A percentile compares a stretch with the other conserved stretches of the same genome.
phyloP scores from a whole-genome alignment of 352 stramenopile species.

The Globisporangium nagaii region DNA sequence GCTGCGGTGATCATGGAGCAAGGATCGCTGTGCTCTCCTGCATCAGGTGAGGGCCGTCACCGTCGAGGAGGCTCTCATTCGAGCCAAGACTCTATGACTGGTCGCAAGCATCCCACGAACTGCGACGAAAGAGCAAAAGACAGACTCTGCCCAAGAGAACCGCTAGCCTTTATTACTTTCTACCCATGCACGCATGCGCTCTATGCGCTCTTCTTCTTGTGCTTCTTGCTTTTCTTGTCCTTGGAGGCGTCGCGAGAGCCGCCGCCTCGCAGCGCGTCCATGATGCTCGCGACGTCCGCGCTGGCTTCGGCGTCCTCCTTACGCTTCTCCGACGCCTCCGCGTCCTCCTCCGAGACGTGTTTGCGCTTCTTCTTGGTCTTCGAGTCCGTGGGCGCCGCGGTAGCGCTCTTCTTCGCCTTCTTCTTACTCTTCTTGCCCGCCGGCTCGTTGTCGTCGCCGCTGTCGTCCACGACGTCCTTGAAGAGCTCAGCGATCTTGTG shows the following conservation, averaged over 20 bases:
- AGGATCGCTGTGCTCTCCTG: too few relatives aligned
- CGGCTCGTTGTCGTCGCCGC: constrained; percentile 17
- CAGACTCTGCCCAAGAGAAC: too few relatives aligned
- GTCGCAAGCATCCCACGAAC: too few relatives aligned
- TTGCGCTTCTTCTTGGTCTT: constrained; percentile 42
- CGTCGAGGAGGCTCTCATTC: too few relatives aligned
- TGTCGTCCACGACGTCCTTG: constrained; percentile 54
- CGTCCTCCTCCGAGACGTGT: constrained; percentile 17
- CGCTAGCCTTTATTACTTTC: too few relatives aligned
- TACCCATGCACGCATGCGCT: neutral
- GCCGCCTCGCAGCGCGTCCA: constrained; percentile 49
- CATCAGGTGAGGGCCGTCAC: too few relatives aligned
- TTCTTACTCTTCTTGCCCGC: constrained; percentile 18
- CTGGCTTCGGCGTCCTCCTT: constrained; percentile 26
- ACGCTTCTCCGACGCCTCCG: constrained; percentile 16
- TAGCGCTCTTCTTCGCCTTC: constrained; percentile 11
- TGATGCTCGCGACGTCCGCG: constrained; percentile 61
- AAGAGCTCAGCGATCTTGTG: constrained; percentile 77
- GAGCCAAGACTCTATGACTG: too few relatives aligned
- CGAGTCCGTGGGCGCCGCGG: constrained; percentile 18
- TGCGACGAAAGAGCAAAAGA: too few relatives aligned
- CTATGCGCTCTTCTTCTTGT: constrained; percentile 17
- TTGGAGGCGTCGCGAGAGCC: constrained; percentile 7
- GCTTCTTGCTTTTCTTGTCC: constrained; percentile 43
- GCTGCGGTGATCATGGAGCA: too few relatives aligned